Evolutionary conservation across 2,329 filamentous ascomycete genomes (phyloP).

Genomic region (Sporothrix dimorphospora): DNA sequence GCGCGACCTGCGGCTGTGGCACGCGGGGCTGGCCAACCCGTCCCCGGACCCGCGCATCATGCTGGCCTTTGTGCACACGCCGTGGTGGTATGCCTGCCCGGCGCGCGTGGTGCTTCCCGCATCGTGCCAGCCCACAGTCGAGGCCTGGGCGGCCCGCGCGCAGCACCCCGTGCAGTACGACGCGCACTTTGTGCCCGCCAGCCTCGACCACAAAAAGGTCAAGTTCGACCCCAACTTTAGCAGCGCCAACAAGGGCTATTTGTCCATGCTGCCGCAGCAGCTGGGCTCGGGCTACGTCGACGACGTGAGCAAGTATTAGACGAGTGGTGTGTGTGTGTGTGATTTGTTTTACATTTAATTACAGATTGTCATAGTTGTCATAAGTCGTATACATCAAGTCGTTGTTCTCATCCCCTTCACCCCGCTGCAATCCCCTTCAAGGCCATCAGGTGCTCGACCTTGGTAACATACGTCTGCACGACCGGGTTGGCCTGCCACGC

Average conservation of each 20-base stretch:
- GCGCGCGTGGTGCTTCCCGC: slow-evolving; percentile 30
- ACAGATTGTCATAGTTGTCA: not conserved
- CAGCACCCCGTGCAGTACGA: slow-evolving; percentile 28
- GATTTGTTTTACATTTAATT: too few relatives aligned
- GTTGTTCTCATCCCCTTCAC: too few relatives aligned
- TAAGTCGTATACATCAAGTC: too few relatives aligned
- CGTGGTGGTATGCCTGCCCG: slow-evolving; percentile 43
- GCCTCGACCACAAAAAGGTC: slow-evolving; percentile 35
- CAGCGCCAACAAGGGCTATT: slow-evolving; percentile 33
- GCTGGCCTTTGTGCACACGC: slow-evolving; percentile 45
- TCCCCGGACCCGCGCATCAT: slow-evolving; percentile 49
- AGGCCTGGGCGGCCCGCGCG: not conserved
- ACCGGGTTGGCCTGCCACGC: slow-evolving; percentile 11
- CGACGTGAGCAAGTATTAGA: slow-evolving; percentile 13
- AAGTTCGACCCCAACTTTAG: slow-evolving; percentile 39
- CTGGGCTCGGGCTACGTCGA: slow-evolving; percentile 9
- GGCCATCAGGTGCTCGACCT: slow-evolving; percentile 3
- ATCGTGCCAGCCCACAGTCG: not conserved
- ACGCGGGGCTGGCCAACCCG: slow-evolving; percentile 53
- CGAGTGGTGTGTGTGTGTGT: too few relatives aligned
- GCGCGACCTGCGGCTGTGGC: slow-evolving; percentile 53
- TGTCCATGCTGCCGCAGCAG: slow-evolving; percentile 31
- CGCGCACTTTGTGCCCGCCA: slow-evolving; percentile 34
- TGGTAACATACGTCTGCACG: not conserved
- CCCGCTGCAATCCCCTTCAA: not conserved